phyloP scores from a whole-genome alignment of 768 basidiomycete species.

The Crepidotus variabilis region DNA sequence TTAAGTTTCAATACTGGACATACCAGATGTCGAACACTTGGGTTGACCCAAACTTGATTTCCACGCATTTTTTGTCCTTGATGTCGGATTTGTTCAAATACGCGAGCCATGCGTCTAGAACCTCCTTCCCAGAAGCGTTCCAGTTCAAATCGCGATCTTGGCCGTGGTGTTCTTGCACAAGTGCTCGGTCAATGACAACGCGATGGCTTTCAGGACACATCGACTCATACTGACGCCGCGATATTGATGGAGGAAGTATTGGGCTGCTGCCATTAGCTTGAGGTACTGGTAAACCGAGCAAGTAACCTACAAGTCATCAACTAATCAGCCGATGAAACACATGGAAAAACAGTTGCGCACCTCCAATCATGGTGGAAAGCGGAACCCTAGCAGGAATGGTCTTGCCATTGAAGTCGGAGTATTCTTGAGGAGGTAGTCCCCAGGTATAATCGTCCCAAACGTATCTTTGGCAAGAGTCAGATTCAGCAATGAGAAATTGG shows the following conservation, averaged over 20 bases:
- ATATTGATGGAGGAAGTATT: slow-evolving; percentile 38
- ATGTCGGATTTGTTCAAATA: slow-evolving; percentile 38
- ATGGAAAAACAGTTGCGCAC: slow-evolving; percentile 23
- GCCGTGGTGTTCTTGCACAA: slow-evolving; percentile 14
- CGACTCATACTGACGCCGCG: slow-evolving; percentile 37
- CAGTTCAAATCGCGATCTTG: slow-evolving; percentile 4
- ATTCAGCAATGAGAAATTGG: background rate
- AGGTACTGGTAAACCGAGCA: slow-evolving; percentile 10
- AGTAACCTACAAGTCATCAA: slow-evolving; percentile 16
- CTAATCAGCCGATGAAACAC: background rate
- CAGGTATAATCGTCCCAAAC: slow-evolving; percentile 63
- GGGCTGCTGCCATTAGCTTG: slow-evolving; percentile 8
- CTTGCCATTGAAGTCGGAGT: slow-evolving; percentile 45
- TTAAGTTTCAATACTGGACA: slow-evolving; percentile 10
- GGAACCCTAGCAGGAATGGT: slow-evolving; percentile 52
- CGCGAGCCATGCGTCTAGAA: slow-evolving; percentile 44
- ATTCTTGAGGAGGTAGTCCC: slow-evolving; percentile 37
- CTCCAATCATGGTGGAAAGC: slow-evolving; percentile 47
- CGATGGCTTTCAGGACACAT: slow-evolving; percentile 39
- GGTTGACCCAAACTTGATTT: slow-evolving; percentile 30
- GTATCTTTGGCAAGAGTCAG: slow-evolving; percentile 28
- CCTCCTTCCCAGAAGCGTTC: slow-evolving; percentile 24
- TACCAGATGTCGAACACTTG: slow-evolving; percentile 56
- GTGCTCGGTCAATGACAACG: slow-evolving; percentile 22
- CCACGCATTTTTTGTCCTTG: slow-evolving; percentile 45